Conservation (phyloP, 495 filamentous ascomycete species). For the Penicillium lividum region DNA sequence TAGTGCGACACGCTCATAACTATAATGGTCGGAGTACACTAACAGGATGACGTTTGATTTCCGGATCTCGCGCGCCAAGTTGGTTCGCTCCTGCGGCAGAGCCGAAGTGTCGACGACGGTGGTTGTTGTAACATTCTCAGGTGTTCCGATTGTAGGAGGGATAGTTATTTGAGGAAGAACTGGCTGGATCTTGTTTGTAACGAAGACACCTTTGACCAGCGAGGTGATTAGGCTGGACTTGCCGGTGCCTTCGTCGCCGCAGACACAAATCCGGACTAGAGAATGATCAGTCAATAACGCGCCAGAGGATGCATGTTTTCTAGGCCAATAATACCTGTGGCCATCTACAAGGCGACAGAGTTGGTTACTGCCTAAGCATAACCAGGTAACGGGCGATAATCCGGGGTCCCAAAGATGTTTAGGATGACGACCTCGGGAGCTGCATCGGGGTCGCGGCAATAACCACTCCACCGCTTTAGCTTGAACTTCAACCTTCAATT, state of each 20-base stretch:
- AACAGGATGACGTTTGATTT: constrained; percentile 97
- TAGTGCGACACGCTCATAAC: constrained; percentile 93
- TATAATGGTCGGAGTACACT: constrained; percentile 97
- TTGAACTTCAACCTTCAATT: not conserved
- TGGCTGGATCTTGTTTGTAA: constrained; percentile 89
- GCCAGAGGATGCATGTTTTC: not conserved
- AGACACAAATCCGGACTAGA: constrained; percentile 89
- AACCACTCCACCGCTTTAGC: constrained; percentile 6
- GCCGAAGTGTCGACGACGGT: constrained; percentile 97
- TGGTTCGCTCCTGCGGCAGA: constrained; percentile 86
- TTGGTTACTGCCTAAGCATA: not conserved
- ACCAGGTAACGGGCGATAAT: not conserved
- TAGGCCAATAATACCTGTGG: not conserved
- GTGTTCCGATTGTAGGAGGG: constrained; percentile 81
- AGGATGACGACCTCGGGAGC: not conserved
- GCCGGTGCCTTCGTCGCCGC: constrained; percentile 81
- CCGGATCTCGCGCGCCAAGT: constrained; percentile 87
- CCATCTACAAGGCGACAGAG: not conserved
- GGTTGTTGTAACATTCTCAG: constrained; percentile 92
- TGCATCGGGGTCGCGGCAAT: constrained; percentile 1
- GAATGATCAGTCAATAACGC: constrained; percentile 13
- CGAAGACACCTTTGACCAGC: constrained; percentile 92
- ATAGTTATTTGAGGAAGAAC: constrained; percentile 93
- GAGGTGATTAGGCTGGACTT: constrained; percentile 57
- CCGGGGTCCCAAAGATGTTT: constrained; percentile 4